Evolutionary conservation across 768 basidiomycete species (phyloP).

Genomic region (Nidula microcarpa): DNA sequence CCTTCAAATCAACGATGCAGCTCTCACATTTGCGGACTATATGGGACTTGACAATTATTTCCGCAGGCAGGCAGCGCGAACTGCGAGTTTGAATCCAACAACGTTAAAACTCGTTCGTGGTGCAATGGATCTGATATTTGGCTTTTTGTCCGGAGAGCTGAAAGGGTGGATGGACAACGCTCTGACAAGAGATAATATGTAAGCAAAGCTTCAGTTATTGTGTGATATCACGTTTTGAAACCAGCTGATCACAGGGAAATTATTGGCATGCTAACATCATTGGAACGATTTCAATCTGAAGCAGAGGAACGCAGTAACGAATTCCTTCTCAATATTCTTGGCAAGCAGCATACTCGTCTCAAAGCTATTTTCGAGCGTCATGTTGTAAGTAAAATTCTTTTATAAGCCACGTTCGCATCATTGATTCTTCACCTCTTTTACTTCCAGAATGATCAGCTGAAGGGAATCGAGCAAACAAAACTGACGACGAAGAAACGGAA

Average conservation of each 20-base stretch:
- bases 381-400: slow-evolving; percentile 40
- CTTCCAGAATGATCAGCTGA: slow-evolving; percentile 78
- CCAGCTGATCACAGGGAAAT: slow-evolving; percentile 57
- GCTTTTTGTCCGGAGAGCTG: slow-evolving; percentile 82
- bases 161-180: slow-evolving; percentile 84
- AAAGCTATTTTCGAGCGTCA: slow-evolving; percentile 77
- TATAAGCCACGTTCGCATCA: background rate
- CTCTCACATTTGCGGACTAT: slow-evolving; percentile 92
- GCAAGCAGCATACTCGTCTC: slow-evolving; percentile 79
- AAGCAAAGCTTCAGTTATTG: slow-evolving; percentile 13
- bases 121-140: slow-evolving; percentile 94
- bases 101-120: slow-evolving; percentile 81
- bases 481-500: slow-evolving; percentile 88
- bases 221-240: too few relatives aligned
- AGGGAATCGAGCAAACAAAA: slow-evolving; percentile 86
- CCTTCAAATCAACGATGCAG: slow-evolving; percentile 85
- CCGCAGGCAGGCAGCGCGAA: slow-evolving; percentile 81
- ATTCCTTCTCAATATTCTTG: slow-evolving; percentile 68
- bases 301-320: slow-evolving; percentile 77
- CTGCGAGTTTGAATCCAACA: slow-evolving; percentile 58
- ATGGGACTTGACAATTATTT: slow-evolving; percentile 94
- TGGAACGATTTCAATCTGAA: slow-evolving; percentile 75
- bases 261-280: slow-evolving; percentile 72
- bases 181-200: slow-evolving; percentile 76
- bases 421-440: too few relatives aligned